phyloP scores from a whole-genome alignment of 768 basidiomycete genomes.

The Atractiella rhizophila region DNA sequence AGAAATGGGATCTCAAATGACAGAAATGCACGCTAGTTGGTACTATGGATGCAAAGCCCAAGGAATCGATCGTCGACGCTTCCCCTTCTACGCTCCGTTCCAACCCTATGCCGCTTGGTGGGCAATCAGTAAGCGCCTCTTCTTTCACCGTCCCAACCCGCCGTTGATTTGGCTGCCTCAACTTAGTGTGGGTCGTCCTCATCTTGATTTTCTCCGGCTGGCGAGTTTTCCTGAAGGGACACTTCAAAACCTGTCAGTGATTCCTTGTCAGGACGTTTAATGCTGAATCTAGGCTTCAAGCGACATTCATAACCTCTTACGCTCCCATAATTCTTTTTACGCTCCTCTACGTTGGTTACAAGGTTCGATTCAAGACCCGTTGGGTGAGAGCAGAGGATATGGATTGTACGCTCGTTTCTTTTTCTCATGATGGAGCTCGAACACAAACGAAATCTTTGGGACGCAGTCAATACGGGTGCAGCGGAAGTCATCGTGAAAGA shows the following conservation, averaged over 20 bases:
- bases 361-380: slow-evolving; percentile 31
- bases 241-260: slow-evolving; percentile 33
- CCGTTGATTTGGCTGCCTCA: too few relatives aligned
- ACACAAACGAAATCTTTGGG: too few relatives aligned
- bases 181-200: slow-evolving; percentile 2
- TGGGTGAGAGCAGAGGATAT: slow-evolving; percentile 37
- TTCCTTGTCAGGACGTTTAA: too few relatives aligned
- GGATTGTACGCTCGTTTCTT: too few relatives aligned
- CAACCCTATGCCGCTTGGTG: slow-evolving; percentile 29
- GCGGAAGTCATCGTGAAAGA: too few relatives aligned
- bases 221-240: slow-evolving; percentile 30
- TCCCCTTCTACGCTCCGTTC: slow-evolving; percentile 42
- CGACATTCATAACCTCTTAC: slow-evolving; percentile 64
- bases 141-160: too few relatives aligned
- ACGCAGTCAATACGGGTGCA: too few relatives aligned
- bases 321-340: slow-evolving; percentile 45
- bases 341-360: slow-evolving; percentile 38
- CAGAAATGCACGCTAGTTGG: neutral
- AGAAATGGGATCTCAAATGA: neutral
- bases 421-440: too few relatives aligned
- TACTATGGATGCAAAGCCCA: slow-evolving; percentile 42
- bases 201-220: slow-evolving; percentile 14
- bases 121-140: too few relatives aligned
- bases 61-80: slow-evolving; percentile 39
- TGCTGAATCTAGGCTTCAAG: too few relatives aligned